These are phyloP conservation scores for Arctium lappa DNA, from an alignment of 129 eudicot genomes.

Conservation along the genomic window DNA sequence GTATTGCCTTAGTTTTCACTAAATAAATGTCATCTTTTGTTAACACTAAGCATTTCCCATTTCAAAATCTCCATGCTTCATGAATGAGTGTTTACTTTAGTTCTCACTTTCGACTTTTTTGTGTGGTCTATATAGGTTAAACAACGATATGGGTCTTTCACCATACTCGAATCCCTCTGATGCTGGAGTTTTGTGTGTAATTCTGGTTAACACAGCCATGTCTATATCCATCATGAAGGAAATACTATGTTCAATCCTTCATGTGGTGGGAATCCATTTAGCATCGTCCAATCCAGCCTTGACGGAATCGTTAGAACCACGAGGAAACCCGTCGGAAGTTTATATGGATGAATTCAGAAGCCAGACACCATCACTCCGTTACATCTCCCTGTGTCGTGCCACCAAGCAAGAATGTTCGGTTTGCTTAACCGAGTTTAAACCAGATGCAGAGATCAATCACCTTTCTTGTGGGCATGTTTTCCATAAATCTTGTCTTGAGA, in stretches of 20 bases:
- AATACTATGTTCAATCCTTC: slow-evolving; percentile 48
- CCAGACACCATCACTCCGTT: slow-evolving; percentile 49
- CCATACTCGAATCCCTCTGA: slow-evolving; percentile 60
- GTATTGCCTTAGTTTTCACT: background rate
- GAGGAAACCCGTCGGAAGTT: slow-evolving; percentile 45
- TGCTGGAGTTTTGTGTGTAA: slow-evolving; percentile 64
- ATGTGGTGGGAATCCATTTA: slow-evolving; percentile 46
- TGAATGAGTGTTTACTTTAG: background rate
- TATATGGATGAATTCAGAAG: slow-evolving; percentile 62
- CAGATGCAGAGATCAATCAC: slow-evolving; percentile 54
- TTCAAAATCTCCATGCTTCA: too few relatives aligned
- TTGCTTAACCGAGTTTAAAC: slow-evolving; percentile 67
- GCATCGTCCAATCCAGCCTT: slow-evolving; percentile 33
- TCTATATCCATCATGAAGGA: slow-evolving; percentile 58
- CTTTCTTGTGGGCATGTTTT: slow-evolving; percentile 78
- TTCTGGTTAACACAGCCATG: slow-evolving; percentile 62
- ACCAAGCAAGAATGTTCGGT: slow-evolving; percentile 69
- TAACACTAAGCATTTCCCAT: slow-evolving; percentile 1
- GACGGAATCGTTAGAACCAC: slow-evolving; percentile 32
- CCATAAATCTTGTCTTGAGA: slow-evolving; percentile 63
- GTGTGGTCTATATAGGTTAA: slow-evolving; percentile 29
- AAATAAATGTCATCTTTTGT: background rate
- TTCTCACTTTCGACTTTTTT: background rate
- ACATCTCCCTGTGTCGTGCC: slow-evolving; percentile 32
- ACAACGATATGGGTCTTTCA: slow-evolving; percentile 59